Conservation (phyloP, 345 rosid genomes). For the Jatropha curcas region DNA sequence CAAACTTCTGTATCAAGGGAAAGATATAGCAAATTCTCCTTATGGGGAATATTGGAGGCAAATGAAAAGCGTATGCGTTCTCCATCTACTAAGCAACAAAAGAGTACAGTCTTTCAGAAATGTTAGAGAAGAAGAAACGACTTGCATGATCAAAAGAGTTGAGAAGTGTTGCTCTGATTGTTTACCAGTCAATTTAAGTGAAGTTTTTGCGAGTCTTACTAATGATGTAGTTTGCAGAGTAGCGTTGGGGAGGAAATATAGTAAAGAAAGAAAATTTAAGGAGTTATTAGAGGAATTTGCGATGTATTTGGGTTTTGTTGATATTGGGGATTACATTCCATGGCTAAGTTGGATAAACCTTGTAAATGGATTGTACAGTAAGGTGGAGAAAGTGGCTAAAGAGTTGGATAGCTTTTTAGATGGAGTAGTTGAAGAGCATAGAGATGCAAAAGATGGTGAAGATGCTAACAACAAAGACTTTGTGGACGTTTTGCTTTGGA, state of each 20-base stretch:
- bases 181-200: conserved; percentile 40
- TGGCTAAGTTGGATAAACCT: conserved; percentile 49
- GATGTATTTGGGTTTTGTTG: conserved; percentile 35
- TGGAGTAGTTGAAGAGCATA: conserved; percentile 24
- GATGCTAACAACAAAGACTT: conserved; percentile 24
- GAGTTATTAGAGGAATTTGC: conserved; percentile 24
- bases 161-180: conserved; percentile 15
- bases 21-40: conserved; percentile 44
- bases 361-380: conserved; percentile 30
- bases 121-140: conserved; percentile 51
- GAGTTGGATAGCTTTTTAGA: conserved; percentile 33
- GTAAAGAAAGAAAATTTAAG: conserved; percentile 34
- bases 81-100: conserved; percentile 51
- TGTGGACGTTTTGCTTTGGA: conserved; percentile 33
- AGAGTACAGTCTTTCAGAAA: conserved; percentile 44
- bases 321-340: conserved; percentile 54
- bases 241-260: conserved; percentile 53
- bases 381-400: conserved; percentile 23
- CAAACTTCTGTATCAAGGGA: conserved; percentile 37
- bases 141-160: conserved; percentile 28
- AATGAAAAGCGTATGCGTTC: conserved; percentile 47
- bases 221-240: conserved; percentile 49
- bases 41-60: conserved; percentile 80
- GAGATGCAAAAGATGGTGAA: background rate
- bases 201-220: conserved; percentile 21